These are phyloP conservation scores for Paecilomyces niveus DNA, from an alignment of 2,329 filamentous ascomycete species.

Conservation along the genomic window DNA sequence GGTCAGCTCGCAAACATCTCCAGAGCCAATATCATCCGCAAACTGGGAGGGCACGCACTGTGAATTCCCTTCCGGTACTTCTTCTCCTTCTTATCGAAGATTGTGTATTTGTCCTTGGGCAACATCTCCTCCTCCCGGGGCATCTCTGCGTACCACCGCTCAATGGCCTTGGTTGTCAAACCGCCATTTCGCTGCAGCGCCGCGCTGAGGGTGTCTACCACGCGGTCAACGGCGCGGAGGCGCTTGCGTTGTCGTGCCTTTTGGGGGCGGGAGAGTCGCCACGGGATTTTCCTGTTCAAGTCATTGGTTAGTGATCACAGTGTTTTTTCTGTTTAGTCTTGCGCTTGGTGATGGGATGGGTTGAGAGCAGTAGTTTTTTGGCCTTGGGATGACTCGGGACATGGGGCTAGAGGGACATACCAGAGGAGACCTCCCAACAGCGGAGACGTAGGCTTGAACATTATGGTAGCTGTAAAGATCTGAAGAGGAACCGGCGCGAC, in stretches of 20 bases:
- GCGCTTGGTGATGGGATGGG: background rate
- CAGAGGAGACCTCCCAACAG: slow-evolving; percentile 77
- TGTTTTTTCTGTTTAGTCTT: background rate
- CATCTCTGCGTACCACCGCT: slow-evolving; percentile 94
- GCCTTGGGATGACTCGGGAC: slow-evolving; percentile 1
- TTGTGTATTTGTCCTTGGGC: slow-evolving; percentile 92
- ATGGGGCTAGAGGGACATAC: slow-evolving; percentile 38
- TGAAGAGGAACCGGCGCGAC: slow-evolving; percentile 6
- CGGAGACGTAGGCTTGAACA: slow-evolving; percentile 77
- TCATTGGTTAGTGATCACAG: background rate
- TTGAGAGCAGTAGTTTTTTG: background rate
- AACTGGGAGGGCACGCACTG: slow-evolving; percentile 56
- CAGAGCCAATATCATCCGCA: background rate
- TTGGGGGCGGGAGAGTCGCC: slow-evolving; percentile 86
- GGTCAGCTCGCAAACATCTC: slow-evolving; percentile 1
- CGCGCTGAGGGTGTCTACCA: slow-evolving; percentile 75
- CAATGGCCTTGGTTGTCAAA: slow-evolving; percentile 65
- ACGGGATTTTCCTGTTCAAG: slow-evolving; percentile 77
- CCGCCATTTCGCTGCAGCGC: slow-evolving; percentile 68
- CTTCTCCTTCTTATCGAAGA: slow-evolving; percentile 95
- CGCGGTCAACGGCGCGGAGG: slow-evolving; percentile 73
- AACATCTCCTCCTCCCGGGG: slow-evolving; percentile 93
- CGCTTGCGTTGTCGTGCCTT: slow-evolving; percentile 81
- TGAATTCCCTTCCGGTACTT: slow-evolving; percentile 95
- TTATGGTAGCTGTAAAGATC: slow-evolving; percentile 35